These are phyloP conservation scores for Sugiyamaella pinicola DNA, from an alignment of 1,139 yeast species.

Conservation along the genomic window DNA sequence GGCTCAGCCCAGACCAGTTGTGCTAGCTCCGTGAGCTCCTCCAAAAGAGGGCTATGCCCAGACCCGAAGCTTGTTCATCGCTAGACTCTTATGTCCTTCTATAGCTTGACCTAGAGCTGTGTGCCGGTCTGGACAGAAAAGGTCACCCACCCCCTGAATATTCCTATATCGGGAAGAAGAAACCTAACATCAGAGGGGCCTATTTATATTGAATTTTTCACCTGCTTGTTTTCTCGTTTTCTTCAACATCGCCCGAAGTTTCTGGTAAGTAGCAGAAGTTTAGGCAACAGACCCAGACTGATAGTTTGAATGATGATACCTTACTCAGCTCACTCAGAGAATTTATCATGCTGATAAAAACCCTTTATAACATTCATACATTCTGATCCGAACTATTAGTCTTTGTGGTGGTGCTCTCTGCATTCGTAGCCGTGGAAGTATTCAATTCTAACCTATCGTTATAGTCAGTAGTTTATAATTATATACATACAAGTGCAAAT, in stretches of 20 bases:
- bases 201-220: slow-evolving; percentile 4
- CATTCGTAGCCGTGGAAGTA: not conserved
- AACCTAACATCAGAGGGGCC: slow-evolving; percentile 15
- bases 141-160: slow-evolving; percentile 15
- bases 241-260: not conserved
- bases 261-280: slow-evolving; percentile 5
- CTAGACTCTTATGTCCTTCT: too few species aligned
- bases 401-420: not conserved
- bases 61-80: too few species aligned
- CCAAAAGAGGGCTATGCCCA: too few species aligned
- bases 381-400: slow-evolving; percentile 3
- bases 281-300: not conserved
- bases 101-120: too few species aligned
- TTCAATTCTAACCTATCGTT: too few species aligned
- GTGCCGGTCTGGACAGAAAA: too few species aligned
- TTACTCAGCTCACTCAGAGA: slow-evolving; percentile 34
- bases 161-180: slow-evolving; percentile 1
- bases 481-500: too few species aligned
- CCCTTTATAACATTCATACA: slow-evolving; percentile 17
- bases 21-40: too few species aligned
- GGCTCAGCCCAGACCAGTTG: slow-evolving; percentile 2
- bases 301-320: slow-evolving; percentile 23
- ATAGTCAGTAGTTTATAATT: not conserved
- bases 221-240: not conserved
- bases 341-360: slow-evolving; percentile 24